phyloP scores from a whole-genome alignment of 2,329 filamentous ascomycete species.

The Aspergillus persii region DNA sequence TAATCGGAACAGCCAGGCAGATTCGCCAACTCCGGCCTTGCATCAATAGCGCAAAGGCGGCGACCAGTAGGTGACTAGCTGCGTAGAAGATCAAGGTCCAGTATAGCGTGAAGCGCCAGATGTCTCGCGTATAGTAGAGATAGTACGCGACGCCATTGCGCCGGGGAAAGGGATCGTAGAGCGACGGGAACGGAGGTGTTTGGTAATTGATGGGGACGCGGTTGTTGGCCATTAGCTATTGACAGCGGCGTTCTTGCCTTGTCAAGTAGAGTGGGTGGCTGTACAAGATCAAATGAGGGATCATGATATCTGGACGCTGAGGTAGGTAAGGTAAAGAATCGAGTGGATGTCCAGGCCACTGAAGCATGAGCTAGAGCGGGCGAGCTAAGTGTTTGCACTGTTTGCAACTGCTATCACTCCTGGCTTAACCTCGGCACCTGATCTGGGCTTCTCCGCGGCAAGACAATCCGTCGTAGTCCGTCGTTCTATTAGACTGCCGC shows the following conservation, averaged over 20 bases:
- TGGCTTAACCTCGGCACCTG: slow-evolving; percentile 31
- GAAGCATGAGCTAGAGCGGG: not conserved
- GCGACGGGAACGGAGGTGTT: slow-evolving; percentile 72
- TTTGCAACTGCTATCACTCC: not conserved
- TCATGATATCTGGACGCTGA: not conserved
- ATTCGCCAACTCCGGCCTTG: slow-evolving; percentile 53
- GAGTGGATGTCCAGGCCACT: not conserved
- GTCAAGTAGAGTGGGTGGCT: slow-evolving; percentile 5
- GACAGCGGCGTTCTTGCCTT: slow-evolving; percentile 1
- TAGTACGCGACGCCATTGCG: slow-evolving; percentile 56
- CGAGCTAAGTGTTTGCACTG: slow-evolving; percentile 26
- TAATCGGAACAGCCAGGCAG: slow-evolving; percentile 69
- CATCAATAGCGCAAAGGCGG: slow-evolving; percentile 68
- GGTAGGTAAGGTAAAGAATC: not conserved
- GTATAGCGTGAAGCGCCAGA: slow-evolving; percentile 81
- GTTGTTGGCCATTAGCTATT: slow-evolving; percentile 33
- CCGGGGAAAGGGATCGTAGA: slow-evolving; percentile 70
- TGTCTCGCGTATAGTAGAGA: slow-evolving; percentile 72
- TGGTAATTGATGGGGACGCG: slow-evolving; percentile 59
- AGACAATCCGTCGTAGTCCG: not conserved
- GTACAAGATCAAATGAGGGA: not conserved
- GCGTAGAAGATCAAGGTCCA: slow-evolving; percentile 83
- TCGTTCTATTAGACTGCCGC: not conserved
- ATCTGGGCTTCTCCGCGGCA: slow-evolving; percentile 33
- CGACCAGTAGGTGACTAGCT: slow-evolving; percentile 70